A percentile compares a stretch with the other conserved stretches of the same genome.
Conservation (phyloP, 345 rosid species). For the Ceriops zippeliana region DNA sequence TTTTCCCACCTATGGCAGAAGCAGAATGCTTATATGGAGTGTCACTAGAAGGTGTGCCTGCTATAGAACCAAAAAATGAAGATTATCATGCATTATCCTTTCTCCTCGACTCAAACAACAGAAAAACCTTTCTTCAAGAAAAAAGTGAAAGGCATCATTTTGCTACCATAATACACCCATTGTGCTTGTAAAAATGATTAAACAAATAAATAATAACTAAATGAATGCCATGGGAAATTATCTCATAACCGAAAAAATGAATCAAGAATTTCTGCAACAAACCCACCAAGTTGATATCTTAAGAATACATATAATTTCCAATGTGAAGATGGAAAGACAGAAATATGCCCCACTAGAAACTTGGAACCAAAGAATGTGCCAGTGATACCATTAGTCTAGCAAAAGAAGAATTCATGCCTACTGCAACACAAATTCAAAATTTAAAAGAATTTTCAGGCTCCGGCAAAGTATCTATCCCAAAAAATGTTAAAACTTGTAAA, state of each 20-base stretch:
- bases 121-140: background rate
- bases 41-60: constrained; percentile 8
- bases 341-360: background rate
- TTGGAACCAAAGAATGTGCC: too few species aligned
- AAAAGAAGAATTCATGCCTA: too few species aligned
- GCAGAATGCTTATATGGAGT: constrained; percentile 26
- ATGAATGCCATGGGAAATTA: too few species aligned
- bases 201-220: too few species aligned
- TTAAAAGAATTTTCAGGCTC: too few species aligned
- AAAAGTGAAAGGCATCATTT: background rate
- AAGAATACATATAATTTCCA: too few species aligned
- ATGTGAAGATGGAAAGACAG: background rate
- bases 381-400: too few species aligned
- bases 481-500: background rate
- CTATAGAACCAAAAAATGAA: background rate
- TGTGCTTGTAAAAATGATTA: too few species aligned
- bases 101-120: constrained; percentile 6
- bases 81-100: background rate
- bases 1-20: constrained; percentile 17
- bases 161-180: background rate
- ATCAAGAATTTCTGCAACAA: too few species aligned
- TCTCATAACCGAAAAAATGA: too few species aligned
- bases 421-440: too few species aligned
- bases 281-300: too few species aligned
- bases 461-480: background rate